Conservation (phyloP, 305 asterid genomes). For the Fraxinus velutina region DNA sequence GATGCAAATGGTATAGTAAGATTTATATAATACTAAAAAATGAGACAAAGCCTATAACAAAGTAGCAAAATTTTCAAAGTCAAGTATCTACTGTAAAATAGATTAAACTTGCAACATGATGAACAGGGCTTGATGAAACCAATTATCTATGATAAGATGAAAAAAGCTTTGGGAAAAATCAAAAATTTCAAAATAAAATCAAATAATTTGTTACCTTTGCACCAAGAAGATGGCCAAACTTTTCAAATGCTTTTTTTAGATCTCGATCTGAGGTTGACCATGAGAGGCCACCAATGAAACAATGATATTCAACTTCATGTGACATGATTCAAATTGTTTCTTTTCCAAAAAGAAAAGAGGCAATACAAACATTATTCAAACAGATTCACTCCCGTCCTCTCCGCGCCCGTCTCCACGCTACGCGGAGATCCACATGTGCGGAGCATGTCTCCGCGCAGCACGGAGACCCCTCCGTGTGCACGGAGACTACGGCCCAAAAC, state of each 20-base stretch:
- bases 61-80: background rate
- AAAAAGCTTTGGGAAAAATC: background rate
- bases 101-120: background rate
- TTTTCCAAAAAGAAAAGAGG: background rate
- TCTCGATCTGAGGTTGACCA: conserved; percentile 78
- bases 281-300: conserved; percentile 76
- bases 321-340: conserved; percentile 46
- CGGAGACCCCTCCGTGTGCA: no score
- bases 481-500: no score
- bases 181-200: conserved; percentile 4
- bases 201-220: conserved; percentile 52
- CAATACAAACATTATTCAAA: background rate
- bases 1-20: background rate
- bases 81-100: background rate
- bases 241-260: conserved; percentile 66
- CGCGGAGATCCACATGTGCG: no score
- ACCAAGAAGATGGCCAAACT: conserved; percentile 66
- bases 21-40: background rate
- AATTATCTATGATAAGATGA: background rate
- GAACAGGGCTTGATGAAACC: background rate
- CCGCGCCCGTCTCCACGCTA: no score
- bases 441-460: no score
- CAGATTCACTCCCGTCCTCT: background rate
- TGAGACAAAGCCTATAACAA: background rate
- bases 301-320: conserved; percentile 63